A percentile compares a stretch with the other conserved stretches of the same genome.
These are phyloP conservation scores for Chlamydomonas eustigma DNA, from an alignment of 139 green algal genomes.

Conservation along the genomic window DNA sequence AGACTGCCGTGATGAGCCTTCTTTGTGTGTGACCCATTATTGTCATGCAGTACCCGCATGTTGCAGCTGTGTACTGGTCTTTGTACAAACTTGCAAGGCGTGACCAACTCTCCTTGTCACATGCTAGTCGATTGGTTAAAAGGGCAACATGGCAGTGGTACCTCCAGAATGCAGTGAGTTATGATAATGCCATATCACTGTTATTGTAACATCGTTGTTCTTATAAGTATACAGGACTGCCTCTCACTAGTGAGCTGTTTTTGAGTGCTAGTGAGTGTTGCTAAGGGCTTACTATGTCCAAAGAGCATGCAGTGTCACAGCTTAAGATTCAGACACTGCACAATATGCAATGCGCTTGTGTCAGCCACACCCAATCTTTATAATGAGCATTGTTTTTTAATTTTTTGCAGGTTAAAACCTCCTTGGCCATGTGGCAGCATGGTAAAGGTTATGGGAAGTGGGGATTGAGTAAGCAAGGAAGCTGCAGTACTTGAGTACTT, in stretches of 20 bases:
- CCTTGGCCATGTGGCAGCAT: constrained; percentile 12
- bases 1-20: too few species aligned
- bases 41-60: constrained; percentile 19
- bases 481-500: neutral
- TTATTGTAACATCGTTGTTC: too few species aligned
- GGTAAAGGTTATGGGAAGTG: constrained; percentile 1
- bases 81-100: constrained; percentile 14
- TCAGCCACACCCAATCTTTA: too few species aligned
- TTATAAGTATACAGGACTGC: too few species aligned
- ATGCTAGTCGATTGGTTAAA: too few species aligned
- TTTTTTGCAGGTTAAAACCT: constrained; percentile 8
- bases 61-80: constrained; percentile 22
- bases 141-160: constrained; percentile 11
- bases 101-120: neutral
- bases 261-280: too few species aligned
- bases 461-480: constrained; percentile 2
- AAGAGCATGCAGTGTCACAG: too few species aligned
- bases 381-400: neutral
- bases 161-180: constrained; percentile 11
- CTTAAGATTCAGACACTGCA: too few species aligned
- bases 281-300: too few species aligned
- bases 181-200: neutral
- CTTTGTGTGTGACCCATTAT: too few species aligned
- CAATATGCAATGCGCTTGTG: too few species aligned
- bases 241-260: too few species aligned